phyloP scores from a whole-genome alignment of 169 alveolate genomes.

The Amoebophrya sp. region DNA sequence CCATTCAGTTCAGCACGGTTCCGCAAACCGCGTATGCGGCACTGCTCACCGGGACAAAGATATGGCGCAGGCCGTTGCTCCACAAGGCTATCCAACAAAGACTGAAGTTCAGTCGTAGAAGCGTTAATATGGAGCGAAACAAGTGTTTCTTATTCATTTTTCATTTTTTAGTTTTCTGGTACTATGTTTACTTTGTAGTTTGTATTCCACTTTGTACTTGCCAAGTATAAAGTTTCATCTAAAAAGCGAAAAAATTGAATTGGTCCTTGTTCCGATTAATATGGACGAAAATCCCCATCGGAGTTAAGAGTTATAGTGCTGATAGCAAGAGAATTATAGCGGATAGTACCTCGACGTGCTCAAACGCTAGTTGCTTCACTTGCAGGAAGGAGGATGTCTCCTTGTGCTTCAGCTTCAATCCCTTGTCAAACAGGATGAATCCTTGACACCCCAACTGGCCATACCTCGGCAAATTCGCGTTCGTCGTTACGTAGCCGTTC shows the following conservation, averaged over 20 bases:
- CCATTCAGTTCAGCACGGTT: not conserved
- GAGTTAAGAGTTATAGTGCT: too few relatives aligned
- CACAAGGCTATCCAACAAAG: not conserved
- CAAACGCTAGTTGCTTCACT: not conserved
- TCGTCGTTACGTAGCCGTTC: not conserved
- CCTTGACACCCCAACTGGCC: not conserved
- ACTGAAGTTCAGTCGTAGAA: too few relatives aligned
- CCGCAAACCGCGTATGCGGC: not conserved
- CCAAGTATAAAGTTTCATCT: too few relatives aligned
- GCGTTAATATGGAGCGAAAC: too few relatives aligned
- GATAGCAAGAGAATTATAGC: too few relatives aligned
- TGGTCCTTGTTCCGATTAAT: too few relatives aligned
- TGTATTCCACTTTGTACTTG: too few relatives aligned
- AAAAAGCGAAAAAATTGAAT: too few relatives aligned
- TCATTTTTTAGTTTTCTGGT: too few relatives aligned
- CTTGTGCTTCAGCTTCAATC: not conserved
- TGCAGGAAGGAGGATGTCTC: not conserved
- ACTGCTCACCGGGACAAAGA: not conserved
- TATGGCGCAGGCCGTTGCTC: not conserved
- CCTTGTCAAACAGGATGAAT: not conserved
- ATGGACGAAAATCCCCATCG: too few relatives aligned
- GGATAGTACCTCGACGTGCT: not conserved
- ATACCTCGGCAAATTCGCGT: not conserved
- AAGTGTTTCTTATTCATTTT: too few relatives aligned
- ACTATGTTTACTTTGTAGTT: too few relatives aligned